Conservation (phyloP, 352 stramenopile genomes). For the Pythium pyrilobum region DNA sequence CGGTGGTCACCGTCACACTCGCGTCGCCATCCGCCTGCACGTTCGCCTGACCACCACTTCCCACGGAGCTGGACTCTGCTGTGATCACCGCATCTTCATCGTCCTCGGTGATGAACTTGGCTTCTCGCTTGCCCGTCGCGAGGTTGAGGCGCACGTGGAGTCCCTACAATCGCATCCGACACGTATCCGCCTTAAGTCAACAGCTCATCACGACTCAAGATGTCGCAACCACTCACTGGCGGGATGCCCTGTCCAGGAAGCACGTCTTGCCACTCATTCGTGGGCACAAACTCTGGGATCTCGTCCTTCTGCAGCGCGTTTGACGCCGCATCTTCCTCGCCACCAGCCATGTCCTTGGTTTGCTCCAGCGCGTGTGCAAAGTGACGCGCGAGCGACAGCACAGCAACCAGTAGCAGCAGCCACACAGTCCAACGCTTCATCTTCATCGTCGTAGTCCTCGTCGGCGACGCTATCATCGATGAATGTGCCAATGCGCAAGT, state of each 20-base stretch:
- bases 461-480: neutral
- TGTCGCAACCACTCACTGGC: constrained; percentile 36
- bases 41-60: constrained; percentile 27
- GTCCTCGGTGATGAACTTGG: constrained; percentile 67
- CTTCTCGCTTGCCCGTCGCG: constrained; percentile 74
- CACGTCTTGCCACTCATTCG: constrained; percentile 62
- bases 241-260: constrained; percentile 61
- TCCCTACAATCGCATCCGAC: constrained; percentile 30
- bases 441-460: neutral
- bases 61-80: constrained; percentile 25
- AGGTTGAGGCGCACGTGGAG: constrained; percentile 81
- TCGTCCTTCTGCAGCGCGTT: neutral
- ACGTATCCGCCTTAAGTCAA: too few species aligned
- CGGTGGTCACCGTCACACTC: constrained; percentile 52
- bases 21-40: constrained; percentile 23
- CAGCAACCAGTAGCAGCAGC: constrained; percentile 5
- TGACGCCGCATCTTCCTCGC: neutral
- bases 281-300: constrained; percentile 56
- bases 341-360: neutral
- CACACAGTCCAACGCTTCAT: constrained; percentile 1
- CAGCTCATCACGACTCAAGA: too few species aligned
- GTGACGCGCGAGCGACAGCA: constrained; percentile 4
- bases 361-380: constrained; percentile 6
- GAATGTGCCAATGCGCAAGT: too few species aligned
- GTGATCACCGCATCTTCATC: constrained; percentile 20